Evolutionary conservation across 495 filamentous ascomycete species (phyloP).

Genomic region (Penicilliopsis zonata): DNA sequence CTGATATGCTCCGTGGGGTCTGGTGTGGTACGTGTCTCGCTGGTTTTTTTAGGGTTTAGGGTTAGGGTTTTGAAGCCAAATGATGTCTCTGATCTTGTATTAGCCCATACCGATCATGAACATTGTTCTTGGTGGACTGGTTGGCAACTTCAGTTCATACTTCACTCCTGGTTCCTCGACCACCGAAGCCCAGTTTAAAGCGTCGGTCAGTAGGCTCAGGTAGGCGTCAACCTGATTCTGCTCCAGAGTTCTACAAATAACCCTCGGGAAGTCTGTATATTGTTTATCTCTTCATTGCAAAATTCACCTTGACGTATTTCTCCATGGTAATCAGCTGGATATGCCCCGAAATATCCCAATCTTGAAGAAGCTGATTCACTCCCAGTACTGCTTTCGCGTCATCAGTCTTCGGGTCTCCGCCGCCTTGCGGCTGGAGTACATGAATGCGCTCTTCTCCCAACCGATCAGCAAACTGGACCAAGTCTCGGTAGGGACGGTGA

Average conservation of each 20-base stretch:
- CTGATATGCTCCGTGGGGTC: constrained; percentile 50
- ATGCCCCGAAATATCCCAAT: neutral
- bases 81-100: neutral
- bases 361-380: constrained; percentile 1
- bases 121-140: constrained; percentile 32
- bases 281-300: constrained; percentile 28
- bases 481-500: constrained; percentile 22
- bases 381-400: constrained; percentile 38
- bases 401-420: constrained; percentile 28
- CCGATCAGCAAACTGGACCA: constrained; percentile 21
- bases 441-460: constrained; percentile 18
- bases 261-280: constrained; percentile 11
- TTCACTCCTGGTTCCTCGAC: constrained; percentile 10
- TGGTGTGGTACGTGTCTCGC: constrained; percentile 35
- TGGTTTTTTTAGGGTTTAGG: too few relatives aligned
- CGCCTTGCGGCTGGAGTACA: constrained; percentile 19
- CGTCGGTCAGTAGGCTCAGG: constrained; percentile 15
- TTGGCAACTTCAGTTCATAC: constrained; percentile 22
- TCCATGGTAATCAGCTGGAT: constrained; percentile 20
- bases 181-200: constrained; percentile 16
- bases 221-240: constrained; percentile 3
- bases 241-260: neutral
- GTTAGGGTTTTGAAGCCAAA: too few relatives aligned
- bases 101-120: constrained; percentile 33
- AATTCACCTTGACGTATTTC: constrained; percentile 22